Percentiles rank a stretch among this genome's conserved stretches.
Conservation (phyloP, 805 yeast genomes). For the Nakazawaea pomicola region DNA sequence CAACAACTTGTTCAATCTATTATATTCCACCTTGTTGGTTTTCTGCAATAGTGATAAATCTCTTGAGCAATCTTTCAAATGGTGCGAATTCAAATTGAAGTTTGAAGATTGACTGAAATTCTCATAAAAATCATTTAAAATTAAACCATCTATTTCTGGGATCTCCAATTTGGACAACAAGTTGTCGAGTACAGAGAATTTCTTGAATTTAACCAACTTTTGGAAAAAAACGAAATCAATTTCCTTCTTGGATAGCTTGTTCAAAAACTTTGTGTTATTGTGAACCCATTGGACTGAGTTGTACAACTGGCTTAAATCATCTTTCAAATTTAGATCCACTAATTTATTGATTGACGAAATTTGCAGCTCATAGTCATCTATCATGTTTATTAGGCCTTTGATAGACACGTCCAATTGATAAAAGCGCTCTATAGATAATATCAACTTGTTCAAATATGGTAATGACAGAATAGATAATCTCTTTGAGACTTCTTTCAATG, state of each 20-base stretch:
- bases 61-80: conserved; percentile 6
- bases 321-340: conserved; percentile 1
- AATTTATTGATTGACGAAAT: conserved; percentile 1
- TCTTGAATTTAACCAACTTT: conserved; percentile 5
- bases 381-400: conserved; percentile 4
- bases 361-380: conserved; percentile 5
- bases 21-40: neutral
- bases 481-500: neutral
- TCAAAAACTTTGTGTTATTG: conserved; percentile 5
- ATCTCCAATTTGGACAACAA: conserved; percentile 3
- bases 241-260: conserved; percentile 3
- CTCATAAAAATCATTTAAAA: conserved; percentile 10
- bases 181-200: neutral
- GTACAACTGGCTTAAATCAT: conserved; percentile 6
- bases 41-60: conserved; percentile 6
- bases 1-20: conserved; percentile 1
- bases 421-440: conserved; percentile 8
- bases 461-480: conserved; percentile 2
- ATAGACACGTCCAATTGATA: conserved; percentile 12
- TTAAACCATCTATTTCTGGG: neutral
- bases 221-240: conserved; percentile 6
- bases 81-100: conserved; percentile 10
- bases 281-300: conserved; percentile 10
- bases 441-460: conserved; percentile 5
- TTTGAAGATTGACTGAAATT: conserved; percentile 8